Conservation (phyloP, 768 basidiomycete species). For the Suillus subluteus region DNA sequence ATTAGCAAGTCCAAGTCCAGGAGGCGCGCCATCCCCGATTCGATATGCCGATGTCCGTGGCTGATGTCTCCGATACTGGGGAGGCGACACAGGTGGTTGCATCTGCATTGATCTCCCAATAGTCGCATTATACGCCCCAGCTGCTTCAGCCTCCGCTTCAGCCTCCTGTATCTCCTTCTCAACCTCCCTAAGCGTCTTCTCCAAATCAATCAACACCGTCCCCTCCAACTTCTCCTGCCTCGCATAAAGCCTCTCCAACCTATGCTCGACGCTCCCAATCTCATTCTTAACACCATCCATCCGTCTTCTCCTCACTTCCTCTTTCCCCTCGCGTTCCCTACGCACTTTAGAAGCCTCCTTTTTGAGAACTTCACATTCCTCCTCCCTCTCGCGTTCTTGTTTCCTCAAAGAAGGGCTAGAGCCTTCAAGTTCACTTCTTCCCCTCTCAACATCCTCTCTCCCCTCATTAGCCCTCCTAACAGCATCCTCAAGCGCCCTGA, state of each 20-base stretch:
- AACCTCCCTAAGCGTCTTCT: constrained; percentile 63
- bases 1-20: constrained; percentile 22
- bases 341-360: constrained; percentile 50
- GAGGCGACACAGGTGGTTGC: constrained; percentile 26
- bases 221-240: constrained; percentile 72
- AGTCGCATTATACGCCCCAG: constrained; percentile 26
- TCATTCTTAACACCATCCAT: constrained; percentile 63
- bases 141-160: constrained; percentile 19
- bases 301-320: constrained; percentile 54
- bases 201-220: constrained; percentile 63
- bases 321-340: constrained; percentile 49
- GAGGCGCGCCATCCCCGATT: constrained; percentile 19
- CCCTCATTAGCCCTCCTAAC: constrained; percentile 74
- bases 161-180: constrained; percentile 53
- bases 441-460: constrained; percentile 48
- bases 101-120: constrained; percentile 27
- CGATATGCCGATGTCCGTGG: constrained; percentile 29
- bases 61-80: constrained; percentile 31
- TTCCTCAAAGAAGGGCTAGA: constrained; percentile 43
- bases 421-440: constrained; percentile 40
- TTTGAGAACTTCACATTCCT: constrained; percentile 43
- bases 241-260: constrained; percentile 66
- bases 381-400: constrained; percentile 48
- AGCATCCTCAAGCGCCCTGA: constrained; percentile 86
- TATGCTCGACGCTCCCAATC: constrained; percentile 54